Evolutionary conservation across 1,284 basidiomycete genomes (phyloP), one percentile per base, ranked within the genome.

Genomic region (Coriolopsis trogii): DNA sequence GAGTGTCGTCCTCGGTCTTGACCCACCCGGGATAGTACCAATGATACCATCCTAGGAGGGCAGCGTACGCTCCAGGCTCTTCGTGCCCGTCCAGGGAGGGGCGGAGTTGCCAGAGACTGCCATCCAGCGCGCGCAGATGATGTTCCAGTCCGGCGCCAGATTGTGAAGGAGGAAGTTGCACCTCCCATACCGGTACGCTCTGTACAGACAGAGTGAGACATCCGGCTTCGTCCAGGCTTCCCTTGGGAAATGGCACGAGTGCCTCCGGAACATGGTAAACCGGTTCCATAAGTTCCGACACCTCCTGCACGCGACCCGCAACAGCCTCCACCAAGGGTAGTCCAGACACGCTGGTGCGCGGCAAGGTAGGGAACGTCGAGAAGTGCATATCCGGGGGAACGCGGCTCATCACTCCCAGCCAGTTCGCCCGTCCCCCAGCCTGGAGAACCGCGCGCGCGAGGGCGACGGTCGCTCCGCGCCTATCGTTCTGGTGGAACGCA

Each of bases 311-410:
- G 2, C 37, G 24, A 13, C 30, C 41, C 30, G n/a, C n/a, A n/a
- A 4, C 29, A 13, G 29, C 24, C 7, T 37, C 30, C 3, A 51
- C 46, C 2, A 46, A 21, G 9, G 49, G 46, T 5, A n/a, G 15
- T 15, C 51, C 51, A 12, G 34, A 10, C 4, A 31, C 60, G 21
- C 51, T 55, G 1, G 64, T 63, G 5, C 44, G 30, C 9, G 65
- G 63, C 38, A 67, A 66, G 15, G 23, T 40, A 3, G 65, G 62
- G 39, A 67, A 65, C 0, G 60, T 62, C 15, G 59, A 61, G 18
- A 66, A 45, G 10, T 44, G 20, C 25, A 30, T 36, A 28, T 41
- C 53, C 3, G 56, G 60, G 8, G 41, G 33, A 6, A 63, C 8
- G 7, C 46, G 41, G 16, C 41, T 38, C 21, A 46, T 39, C 6